Evolutionary conservation across 1,284 basidiomycete species (phyloP).

Genomic region (Calocybe gambosa): DNA sequence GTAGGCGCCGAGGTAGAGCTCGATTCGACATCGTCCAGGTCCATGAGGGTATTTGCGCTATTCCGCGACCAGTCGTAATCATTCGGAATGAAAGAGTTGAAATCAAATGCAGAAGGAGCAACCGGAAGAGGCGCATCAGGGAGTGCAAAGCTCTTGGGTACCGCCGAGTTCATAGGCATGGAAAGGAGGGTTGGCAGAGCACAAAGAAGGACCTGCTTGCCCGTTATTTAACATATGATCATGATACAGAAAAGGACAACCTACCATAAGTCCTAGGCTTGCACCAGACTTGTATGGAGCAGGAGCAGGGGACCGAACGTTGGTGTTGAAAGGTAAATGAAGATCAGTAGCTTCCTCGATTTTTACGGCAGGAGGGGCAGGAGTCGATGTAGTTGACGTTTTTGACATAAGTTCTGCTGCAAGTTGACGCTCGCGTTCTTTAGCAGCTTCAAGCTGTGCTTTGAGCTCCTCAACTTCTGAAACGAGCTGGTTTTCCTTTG

Average conservation of each 20-base stretch:
- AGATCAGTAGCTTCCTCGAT: constrained; percentile 48
- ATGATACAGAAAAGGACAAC: constrained; percentile 20
- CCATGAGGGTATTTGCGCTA: constrained; percentile 40
- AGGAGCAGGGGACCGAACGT: constrained; percentile 33
- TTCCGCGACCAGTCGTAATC: constrained; percentile 54
- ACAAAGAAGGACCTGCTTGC: constrained; percentile 59
- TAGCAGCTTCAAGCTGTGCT: constrained; percentile 54
- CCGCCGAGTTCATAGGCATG: constrained; percentile 46
- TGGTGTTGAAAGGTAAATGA: constrained; percentile 34
- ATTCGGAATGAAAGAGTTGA: constrained; percentile 39
- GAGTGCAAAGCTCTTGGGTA: constrained; percentile 50
- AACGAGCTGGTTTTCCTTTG: constrained; percentile 32
- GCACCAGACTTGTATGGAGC: constrained; percentile 52
- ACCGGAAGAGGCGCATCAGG: constrained; percentile 38
- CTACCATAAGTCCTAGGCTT: constrained; percentile 65
- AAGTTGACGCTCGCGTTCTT: constrained; percentile 62
- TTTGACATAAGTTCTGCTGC: constrained; percentile 48
- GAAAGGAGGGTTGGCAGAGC: constrained; percentile 71
- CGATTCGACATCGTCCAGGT: constrained; percentile 38
- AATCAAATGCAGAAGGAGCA: constrained; percentile 42
- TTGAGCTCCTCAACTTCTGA: constrained; percentile 63
- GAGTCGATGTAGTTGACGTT: constrained; percentile 19
- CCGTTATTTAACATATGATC: constrained; percentile 17
- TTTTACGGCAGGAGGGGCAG: constrained; percentile 38
- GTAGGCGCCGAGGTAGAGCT: constrained; percentile 25